Conservation (phyloP, 2,329 filamentous ascomycete species). For the Sporothrix mexicana region DNA sequence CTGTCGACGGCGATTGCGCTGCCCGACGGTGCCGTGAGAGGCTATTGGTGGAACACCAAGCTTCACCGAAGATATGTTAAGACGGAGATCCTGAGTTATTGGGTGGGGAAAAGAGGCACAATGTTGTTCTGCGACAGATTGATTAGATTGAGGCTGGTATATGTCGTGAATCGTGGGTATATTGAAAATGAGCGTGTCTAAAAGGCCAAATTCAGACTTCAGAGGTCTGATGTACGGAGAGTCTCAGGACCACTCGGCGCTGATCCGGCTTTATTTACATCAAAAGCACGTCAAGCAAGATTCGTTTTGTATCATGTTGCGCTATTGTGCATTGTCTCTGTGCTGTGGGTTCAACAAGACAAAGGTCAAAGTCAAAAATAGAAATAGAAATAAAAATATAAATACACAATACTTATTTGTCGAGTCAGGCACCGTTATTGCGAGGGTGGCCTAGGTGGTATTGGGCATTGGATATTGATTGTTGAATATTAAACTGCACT, state of each 20-base stretch:
- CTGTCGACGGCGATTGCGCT: background rate
- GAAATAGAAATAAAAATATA: too few relatives aligned
- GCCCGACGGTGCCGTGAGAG: conserved; percentile 1
- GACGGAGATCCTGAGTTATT: too few relatives aligned
- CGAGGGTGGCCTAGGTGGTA: background rate
- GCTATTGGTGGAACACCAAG: background rate
- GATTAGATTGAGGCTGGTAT: conserved; percentile 11
- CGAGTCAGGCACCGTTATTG: too few relatives aligned
- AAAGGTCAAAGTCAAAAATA: background rate
- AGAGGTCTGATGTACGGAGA: too few relatives aligned
- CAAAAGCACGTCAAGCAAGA: too few relatives aligned
- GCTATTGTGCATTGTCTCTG: too few relatives aligned
- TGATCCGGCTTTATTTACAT: background rate
- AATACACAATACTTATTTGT: background rate
- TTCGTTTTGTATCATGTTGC: too few relatives aligned
- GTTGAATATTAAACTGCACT: too few relatives aligned
- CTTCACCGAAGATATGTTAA: background rate
- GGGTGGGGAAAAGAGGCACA: conserved; percentile 9
- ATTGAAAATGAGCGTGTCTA: background rate
- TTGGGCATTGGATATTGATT: too few relatives aligned
- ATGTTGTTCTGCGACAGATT: background rate
- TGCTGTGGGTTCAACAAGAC: too few relatives aligned
- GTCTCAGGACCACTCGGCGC: background rate
- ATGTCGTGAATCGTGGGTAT: background rate
- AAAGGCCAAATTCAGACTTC: background rate